Conservation (phyloP, 2,329 filamentous ascomycete species). For the Alternaria sp. region DNA sequence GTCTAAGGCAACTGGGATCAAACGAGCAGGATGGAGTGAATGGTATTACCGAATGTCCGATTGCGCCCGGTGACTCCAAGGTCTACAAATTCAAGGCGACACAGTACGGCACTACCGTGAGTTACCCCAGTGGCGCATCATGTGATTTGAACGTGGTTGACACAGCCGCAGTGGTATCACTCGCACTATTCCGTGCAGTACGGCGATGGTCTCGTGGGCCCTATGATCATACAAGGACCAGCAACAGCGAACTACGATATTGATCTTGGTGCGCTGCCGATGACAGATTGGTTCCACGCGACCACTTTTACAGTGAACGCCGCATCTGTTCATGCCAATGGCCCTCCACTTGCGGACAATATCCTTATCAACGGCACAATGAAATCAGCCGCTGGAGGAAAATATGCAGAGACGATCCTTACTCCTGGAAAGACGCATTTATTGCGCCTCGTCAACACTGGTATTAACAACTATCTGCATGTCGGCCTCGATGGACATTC, state of each 20-base stretch:
- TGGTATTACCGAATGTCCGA: conserved; percentile 70
- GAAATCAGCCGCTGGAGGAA: conserved; percentile 44
- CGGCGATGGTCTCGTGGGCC: conserved; percentile 55
- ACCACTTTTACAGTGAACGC: conserved; percentile 44
- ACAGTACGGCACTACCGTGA: conserved; percentile 48
- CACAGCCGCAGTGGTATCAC: conserved; percentile 56
- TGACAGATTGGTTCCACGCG: conserved; percentile 51
- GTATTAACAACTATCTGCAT: conserved; percentile 39
- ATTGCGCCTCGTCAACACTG: conserved; percentile 56
- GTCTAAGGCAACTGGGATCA: conserved; percentile 55
- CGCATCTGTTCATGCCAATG: conserved; percentile 48
- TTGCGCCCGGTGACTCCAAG: conserved; percentile 63
- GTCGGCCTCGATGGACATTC: conserved; percentile 47
- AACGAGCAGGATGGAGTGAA: conserved; percentile 58
- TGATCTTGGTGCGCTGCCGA: conserved; percentile 53
- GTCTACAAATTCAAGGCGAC: conserved; percentile 49
- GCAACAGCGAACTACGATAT: conserved; percentile 54
- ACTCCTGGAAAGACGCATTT: conserved; percentile 54
- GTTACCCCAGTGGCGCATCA: conserved; percentile 2
- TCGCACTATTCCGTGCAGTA: conserved; percentile 55
- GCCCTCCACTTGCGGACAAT: conserved; percentile 58
- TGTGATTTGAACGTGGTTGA: conserved; percentile 36
- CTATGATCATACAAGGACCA: conserved; percentile 55
- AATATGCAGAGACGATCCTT: conserved; percentile 47
- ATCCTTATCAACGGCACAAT: conserved; percentile 65